Conservation (phyloP, 2,329 filamentous ascomycete genomes). For the Fusarium sp. region DNA sequence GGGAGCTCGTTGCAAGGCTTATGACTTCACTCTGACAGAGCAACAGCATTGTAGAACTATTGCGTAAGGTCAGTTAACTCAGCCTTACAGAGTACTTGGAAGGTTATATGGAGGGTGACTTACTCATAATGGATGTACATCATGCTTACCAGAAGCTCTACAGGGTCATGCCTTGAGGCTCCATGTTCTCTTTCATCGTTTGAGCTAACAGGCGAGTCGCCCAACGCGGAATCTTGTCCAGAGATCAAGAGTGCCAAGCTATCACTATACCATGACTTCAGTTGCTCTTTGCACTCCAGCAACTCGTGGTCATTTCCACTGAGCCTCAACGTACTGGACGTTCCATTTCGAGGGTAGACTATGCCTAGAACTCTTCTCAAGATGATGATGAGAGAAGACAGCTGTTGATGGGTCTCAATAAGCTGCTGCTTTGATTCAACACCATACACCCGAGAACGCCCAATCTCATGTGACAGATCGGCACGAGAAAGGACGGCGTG, state of each 20-base stretch:
- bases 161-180: neutral
- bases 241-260: neutral
- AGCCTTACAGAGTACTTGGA: too few species aligned
- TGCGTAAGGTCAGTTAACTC: neutral
- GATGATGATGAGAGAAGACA: neutral
- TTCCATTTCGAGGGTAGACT: neutral
- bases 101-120: neutral
- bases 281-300: neutral
- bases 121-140: constrained; percentile 1
- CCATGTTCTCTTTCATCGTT: neutral
- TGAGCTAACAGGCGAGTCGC: neutral
- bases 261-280: neutral
- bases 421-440: neutral
- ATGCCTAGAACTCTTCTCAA: neutral
- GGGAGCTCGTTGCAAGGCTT: neutral
- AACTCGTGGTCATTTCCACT: neutral
- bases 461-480: neutral
- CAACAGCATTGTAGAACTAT: neutral
- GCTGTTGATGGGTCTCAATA: neutral
- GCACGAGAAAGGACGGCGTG: neutral
- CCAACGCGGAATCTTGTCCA: neutral
- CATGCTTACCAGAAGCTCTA: neutral
- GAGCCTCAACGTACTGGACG: neutral
- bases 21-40: neutral
- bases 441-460: neutral